Percentiles rank a stretch among this genome's conserved stretches.
Conservation (phyloP, 441 rosid genomes). For the Daphne laureola region DNA sequence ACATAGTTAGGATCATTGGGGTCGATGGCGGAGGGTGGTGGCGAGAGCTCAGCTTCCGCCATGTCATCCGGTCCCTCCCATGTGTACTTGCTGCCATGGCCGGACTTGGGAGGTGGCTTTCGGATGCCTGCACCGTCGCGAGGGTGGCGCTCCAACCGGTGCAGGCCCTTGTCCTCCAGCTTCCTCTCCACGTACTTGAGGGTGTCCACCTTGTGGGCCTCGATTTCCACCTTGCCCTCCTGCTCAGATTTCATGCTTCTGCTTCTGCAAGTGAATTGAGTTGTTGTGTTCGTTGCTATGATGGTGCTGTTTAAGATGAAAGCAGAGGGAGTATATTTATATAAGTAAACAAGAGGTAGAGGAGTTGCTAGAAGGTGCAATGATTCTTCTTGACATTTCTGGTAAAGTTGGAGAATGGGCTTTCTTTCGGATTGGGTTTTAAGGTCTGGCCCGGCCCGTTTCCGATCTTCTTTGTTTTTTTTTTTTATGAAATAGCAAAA, state of each 20-base stretch:
- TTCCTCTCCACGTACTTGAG: slow-evolving; percentile 53
- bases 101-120: slow-evolving; percentile 54
- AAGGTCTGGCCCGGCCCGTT: too few species aligned
- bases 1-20: slow-evolving; percentile 77
- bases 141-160: slow-evolving; percentile 74
- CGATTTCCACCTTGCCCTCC: slow-evolving; percentile 31
- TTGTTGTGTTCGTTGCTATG: too few species aligned
- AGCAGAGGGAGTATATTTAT: too few species aligned
- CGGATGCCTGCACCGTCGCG: slow-evolving; percentile 44
- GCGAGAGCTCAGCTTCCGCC: slow-evolving; percentile 43
- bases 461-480: too few species aligned
- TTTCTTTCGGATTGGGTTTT: too few species aligned
- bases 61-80: slow-evolving; percentile 62
- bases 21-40: slow-evolving; percentile 55
- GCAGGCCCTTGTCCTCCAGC: slow-evolving; percentile 62
- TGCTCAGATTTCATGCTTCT: slow-evolving; percentile 22
- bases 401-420: too few species aligned
- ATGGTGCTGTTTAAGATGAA: too few species aligned
- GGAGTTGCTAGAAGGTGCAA: too few species aligned
- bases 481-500: too few species aligned
- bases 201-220: slow-evolving; percentile 45
- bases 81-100: slow-evolving; percentile 80
- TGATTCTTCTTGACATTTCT: too few species aligned
- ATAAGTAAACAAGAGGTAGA: too few species aligned
- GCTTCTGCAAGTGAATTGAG: too few species aligned